A percentile compares a stretch with the other conserved stretches of the same genome.
Evolutionary conservation across 2,329 filamentous ascomycete genomes (phyloP).

Genomic region (Cladophialophora bantiana): DNA sequence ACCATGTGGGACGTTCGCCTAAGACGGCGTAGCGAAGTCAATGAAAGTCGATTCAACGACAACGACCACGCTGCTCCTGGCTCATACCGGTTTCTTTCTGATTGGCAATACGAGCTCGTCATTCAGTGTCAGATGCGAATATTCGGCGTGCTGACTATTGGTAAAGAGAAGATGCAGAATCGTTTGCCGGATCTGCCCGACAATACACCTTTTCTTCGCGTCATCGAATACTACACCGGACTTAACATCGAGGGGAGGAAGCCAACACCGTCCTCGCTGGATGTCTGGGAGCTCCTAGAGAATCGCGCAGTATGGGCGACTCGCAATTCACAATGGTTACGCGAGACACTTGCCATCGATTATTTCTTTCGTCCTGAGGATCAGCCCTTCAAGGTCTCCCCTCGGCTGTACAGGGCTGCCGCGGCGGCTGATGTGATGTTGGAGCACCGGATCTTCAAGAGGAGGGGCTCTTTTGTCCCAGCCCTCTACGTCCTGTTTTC

Average conservation of each 20-base stretch:
- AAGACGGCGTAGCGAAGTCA: background rate
- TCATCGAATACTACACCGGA: constrained; percentile 4
- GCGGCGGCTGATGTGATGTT: constrained; percentile 8
- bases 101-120: constrained; percentile 13
- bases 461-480: constrained; percentile 2
- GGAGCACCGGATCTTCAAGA: background rate
- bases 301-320: constrained; percentile 18
- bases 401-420: constrained; percentile 23
- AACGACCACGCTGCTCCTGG: too few species aligned
- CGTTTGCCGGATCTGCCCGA: background rate
- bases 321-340: constrained; percentile 18
- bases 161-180: constrained; percentile 14
- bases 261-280: constrained; percentile 1
- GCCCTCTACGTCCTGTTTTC: constrained; percentile 17
- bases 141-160: constrained; percentile 19
- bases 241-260: constrained; percentile 3
- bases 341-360: constrained; percentile 19
- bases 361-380: constrained; percentile 18
- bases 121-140: constrained; percentile 21
- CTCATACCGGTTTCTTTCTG: background rate
- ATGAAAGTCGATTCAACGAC: background rate
- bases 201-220: constrained; percentile 2
- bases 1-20: constrained; percentile 16
- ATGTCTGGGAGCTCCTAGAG: constrained; percentile 16
- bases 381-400: constrained; percentile 17